A percentile compares a stretch with the other conserved stretches of the same genome.
Evolutionary conservation across 2,329 filamentous ascomycete genomes (phyloP).

Genomic region (Trichothecium sympodiale): DNA sequence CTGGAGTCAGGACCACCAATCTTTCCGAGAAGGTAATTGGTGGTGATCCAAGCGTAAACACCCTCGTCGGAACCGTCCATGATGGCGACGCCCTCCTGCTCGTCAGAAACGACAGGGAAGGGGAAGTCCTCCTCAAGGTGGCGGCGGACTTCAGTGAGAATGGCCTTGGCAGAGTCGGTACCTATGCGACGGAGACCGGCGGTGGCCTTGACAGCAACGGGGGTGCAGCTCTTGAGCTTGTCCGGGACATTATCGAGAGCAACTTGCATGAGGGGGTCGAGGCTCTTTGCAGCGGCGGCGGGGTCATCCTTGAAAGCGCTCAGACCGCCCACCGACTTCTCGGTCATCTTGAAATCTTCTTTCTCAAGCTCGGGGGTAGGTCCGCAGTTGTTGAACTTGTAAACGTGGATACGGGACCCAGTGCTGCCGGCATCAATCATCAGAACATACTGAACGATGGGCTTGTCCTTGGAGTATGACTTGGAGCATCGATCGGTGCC

Average conservation of each 20-base stretch:
- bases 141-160: conserved; percentile 71
- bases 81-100: conserved; percentile 81
- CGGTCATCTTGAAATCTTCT: conserved; percentile 89
- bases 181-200: conserved; percentile 86
- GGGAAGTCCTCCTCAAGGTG: conserved; percentile 84
- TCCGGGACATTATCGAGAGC: conserved; percentile 79
- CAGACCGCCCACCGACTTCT: conserved; percentile 66
- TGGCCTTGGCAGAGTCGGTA: conserved; percentile 66
- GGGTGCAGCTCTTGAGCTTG: conserved; percentile 81
- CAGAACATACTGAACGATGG: conserved; percentile 90
- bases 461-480: conserved; percentile 78
- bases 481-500: conserved; percentile 68
- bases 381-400: conserved; percentile 98
- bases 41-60: conserved; percentile 98
- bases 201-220: conserved; percentile 95
- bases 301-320: conserved; percentile 83
- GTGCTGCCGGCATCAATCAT: conserved; percentile 99
- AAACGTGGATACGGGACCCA: conserved; percentile 94
- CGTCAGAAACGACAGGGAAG: conserved; percentile 82
- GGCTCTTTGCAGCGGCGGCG: conserved; percentile 75
- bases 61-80: conserved; percentile 98
- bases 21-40: conserved; percentile 96
- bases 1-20: conserved; percentile 87
- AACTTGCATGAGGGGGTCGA: conserved; percentile 79
- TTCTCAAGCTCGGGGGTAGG: conserved; percentile 86